Evolutionary conservation across 2,329 filamentous ascomycete genomes (phyloP), one percentile per base, ranked within the genome.

Genomic region (Diaporthe sp.): DNA sequence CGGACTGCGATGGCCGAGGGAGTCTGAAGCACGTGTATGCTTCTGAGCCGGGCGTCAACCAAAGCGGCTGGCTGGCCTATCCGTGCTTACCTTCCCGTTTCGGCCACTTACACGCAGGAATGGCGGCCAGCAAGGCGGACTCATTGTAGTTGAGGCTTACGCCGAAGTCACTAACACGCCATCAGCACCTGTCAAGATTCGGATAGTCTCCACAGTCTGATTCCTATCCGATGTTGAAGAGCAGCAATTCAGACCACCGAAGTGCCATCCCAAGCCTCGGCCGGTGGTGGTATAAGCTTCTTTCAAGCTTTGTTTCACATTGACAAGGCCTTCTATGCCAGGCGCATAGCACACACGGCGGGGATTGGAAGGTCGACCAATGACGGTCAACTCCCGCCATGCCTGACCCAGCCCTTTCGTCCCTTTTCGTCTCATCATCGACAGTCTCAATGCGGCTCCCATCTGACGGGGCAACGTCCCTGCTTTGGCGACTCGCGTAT

Each of bases 271-370:
- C 28, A 57, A 68, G 61, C 33, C 40, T 50, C 35, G 22, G 40
- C 28, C 30, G 54, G 52, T 9, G 19, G 22, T 38, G 38, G n/a
- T 55, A 50, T 69, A 74, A 72, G 55, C 73, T 69, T 75, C 61
- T 72, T 72, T 73, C 45, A 76, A 75, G 60, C 52, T 60, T 71
- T 50, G 78, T 79, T 79, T 78, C 78, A 78, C 40, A 28, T 78
- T 77, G 68, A 74, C 52, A 68, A 64, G 66, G 40, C 57, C 67
- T n/a, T n/a, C 40, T 30, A 50, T 35, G n/a, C 47, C 58, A 74
- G 61, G 50, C 57, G 58, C 58, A 52, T 66, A 54, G 28, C 35
- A 40, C 9, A 9, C 19, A 28, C 19, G 10, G 22, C 67, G 22
- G 25, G 35, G 28, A 35, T 33, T n/a, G 52, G 67, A 19, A n/a